phyloP scores from a whole-genome alignment of 164 flowering plant genomes.

The Kalanchoe fedtschenkoi region DNA sequence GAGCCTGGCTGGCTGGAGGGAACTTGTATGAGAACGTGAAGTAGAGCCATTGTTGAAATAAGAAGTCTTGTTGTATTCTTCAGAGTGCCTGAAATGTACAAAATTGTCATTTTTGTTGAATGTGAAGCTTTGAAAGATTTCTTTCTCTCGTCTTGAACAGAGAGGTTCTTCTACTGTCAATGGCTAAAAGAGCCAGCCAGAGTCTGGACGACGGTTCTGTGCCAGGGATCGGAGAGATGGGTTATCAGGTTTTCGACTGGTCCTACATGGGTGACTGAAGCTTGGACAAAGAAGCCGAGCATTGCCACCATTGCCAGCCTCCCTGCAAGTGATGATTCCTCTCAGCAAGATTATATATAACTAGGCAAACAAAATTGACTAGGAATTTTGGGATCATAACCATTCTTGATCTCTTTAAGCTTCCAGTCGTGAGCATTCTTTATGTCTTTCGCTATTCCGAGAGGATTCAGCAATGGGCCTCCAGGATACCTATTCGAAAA shows the following conservation, averaged over 20 bases:
- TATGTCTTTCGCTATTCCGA: slow-evolving; percentile 75
- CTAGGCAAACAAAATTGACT: slow-evolving; percentile 15
- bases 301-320: slow-evolving; percentile 87
- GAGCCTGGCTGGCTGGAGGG: background rate
- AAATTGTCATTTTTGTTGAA: background rate
- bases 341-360: background rate
- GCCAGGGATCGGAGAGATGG: slow-evolving; percentile 87
- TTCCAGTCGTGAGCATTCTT: slow-evolving; percentile 60
- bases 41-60: background rate
- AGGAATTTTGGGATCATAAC: slow-evolving; percentile 26
- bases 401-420: slow-evolving; percentile 91
- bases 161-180: background rate
- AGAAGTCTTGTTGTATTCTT: background rate
- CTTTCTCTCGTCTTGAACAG: no score
- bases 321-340: slow-evolving; percentile 56
- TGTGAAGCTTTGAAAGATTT: no score
- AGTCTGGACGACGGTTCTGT: slow-evolving; percentile 64
- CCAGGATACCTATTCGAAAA: slow-evolving; percentile 67
- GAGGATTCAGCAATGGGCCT: slow-evolving; percentile 82
- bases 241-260: slow-evolving; percentile 67
- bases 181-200: slow-evolving; percentile 27
- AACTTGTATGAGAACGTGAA: slow-evolving; percentile 1
- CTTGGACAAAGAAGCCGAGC: slow-evolving; percentile 81
- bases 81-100: background rate
- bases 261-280: slow-evolving; percentile 65